Base-by-base conservation (phyloP, 768 basidiomycete species). In the Collybia nuda region DNA sequence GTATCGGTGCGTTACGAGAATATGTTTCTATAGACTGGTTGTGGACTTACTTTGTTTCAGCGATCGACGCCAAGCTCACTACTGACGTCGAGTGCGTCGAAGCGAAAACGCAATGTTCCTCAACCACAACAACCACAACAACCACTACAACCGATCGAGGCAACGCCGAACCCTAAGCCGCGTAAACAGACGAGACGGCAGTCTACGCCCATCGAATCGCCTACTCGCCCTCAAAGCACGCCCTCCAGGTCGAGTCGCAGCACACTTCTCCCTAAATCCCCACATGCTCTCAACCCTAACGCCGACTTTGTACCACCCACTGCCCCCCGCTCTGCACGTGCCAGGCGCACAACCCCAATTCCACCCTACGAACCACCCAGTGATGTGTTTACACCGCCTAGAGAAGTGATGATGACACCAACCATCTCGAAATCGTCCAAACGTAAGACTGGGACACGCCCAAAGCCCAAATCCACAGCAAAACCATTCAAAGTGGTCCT, bases 381-480 rank as follows among this genome's bases (percentile, higher is more conserved):
- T 0, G 86, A 85, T 49, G 76, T 81, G n/a, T 87, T 87, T 58
- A 86, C 85, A 0, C 86, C 88, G 1, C 88, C 88, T 0, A 76
- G 81, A 42, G 80, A 85, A 56, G 76, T 89, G 40, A 63, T 78
- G 43, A 63, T 79, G 36, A 72, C 71, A 5, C 74, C 80, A 14
- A 49, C 67, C 38, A 41, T 61, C 44, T 68, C 65, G 37, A 79
- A 70, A 61, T 74, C 68, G 0, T 57, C 77, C 67, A 62, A 75
- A 64, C 43, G 58, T 42, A 65, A 62, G 52, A 56, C 51, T 32
- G 23, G 47, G 22, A 7, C 56, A 5, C 56, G 58, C 8, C 35
- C 49, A 37, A 57, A 53, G 44, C 40, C 54, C 32, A 56, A 47
- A 35, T 51, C 56, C 18, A 42, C 56, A 1, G 48, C 59, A 3